These are phyloP conservation scores for Tuctoria greenei DNA, from an alignment of 176 grass and related monocot genomes.

Conservation along the genomic window DNA sequence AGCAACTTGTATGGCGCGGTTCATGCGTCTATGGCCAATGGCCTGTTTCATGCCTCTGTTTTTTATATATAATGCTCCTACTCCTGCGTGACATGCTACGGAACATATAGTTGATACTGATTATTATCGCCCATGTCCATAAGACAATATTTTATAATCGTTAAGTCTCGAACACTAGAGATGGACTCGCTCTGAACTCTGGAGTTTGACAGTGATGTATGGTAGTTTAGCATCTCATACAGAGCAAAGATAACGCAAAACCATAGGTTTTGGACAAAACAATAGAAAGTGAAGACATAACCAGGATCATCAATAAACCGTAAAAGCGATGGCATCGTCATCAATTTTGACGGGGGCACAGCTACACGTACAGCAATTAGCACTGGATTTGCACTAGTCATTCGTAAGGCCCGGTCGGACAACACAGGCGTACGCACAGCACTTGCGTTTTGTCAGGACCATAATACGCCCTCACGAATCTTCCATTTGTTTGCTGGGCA, in stretches of 20 bases:
- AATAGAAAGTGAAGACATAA: too few species aligned
- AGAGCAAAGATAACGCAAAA: too few species aligned
- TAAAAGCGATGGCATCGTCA: too few species aligned
- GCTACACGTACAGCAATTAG: too few species aligned
- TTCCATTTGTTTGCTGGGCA: not conserved
- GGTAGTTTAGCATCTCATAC: not conserved
- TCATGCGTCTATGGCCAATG: not conserved
- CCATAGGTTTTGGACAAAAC: too few species aligned
- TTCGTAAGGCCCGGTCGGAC: too few species aligned
- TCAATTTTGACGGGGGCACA: too few species aligned
- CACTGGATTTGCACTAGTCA: too few species aligned
- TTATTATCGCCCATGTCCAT: not conserved
- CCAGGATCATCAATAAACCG: too few species aligned
- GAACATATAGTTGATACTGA: not conserved
- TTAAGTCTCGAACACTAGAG: not conserved
- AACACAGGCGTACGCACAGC: too few species aligned
- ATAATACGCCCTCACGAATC: too few species aligned
- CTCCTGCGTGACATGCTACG: not conserved
- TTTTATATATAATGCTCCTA: not conserved
- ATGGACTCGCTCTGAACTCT: not conserved
- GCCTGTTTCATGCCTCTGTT: constrained; percentile 4
- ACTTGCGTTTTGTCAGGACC: too few species aligned
- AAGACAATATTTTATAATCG: not conserved
- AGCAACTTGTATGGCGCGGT: not conserved
- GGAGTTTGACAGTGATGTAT: not conserved